A percentile compares a stretch with the other conserved stretches of the same genome.
Evolutionary conservation across 2,329 filamentous ascomycete species (phyloP).

Genomic region (Shiraia sp.): DNA sequence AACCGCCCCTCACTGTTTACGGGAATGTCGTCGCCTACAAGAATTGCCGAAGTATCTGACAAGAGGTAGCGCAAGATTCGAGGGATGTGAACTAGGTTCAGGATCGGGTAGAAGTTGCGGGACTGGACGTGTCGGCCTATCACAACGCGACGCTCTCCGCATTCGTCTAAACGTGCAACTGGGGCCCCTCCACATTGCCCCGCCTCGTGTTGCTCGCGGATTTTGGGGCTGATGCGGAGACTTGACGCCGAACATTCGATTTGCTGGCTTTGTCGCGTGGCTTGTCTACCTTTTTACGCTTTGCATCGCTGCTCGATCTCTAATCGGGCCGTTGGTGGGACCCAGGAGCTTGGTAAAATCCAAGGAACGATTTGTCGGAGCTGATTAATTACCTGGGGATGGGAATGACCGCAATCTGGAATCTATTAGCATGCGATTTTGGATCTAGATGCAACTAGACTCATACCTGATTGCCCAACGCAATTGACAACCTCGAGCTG

Average conservation of each 20-base stretch:
- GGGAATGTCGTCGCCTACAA: not conserved
- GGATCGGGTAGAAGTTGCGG: conserved; percentile 7
- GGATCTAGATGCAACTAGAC: not conserved
- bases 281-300: not conserved
- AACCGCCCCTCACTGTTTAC: conserved; percentile 1
- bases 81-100: conserved; percentile 3
- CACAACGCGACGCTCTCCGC: conserved; percentile 19
- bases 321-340: not conserved
- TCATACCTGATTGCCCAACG: conserved; percentile 44
- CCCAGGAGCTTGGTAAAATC: not conserved
- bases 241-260: conserved; percentile 4
- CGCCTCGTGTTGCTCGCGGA: conserved; percentile 20
- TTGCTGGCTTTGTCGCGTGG: not conserved
- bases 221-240: conserved; percentile 7
- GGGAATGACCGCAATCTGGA: conserved; percentile 42
- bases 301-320: not conserved
- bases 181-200: conserved; percentile 23
- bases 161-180: conserved; percentile 14
- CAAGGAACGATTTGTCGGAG: too few species aligned
- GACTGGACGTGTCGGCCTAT: conserved; percentile 15
- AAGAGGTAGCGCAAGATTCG: conserved; percentile 2
- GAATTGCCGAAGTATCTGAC: conserved; percentile 17
- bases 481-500: conserved; percentile 42
- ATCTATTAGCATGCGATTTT: conserved; percentile 7
- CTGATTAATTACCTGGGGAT: conserved; percentile 30